phyloP scores from a whole-genome alignment of 768 basidiomycete species.

The Tricholoma bakamatsutake region DNA sequence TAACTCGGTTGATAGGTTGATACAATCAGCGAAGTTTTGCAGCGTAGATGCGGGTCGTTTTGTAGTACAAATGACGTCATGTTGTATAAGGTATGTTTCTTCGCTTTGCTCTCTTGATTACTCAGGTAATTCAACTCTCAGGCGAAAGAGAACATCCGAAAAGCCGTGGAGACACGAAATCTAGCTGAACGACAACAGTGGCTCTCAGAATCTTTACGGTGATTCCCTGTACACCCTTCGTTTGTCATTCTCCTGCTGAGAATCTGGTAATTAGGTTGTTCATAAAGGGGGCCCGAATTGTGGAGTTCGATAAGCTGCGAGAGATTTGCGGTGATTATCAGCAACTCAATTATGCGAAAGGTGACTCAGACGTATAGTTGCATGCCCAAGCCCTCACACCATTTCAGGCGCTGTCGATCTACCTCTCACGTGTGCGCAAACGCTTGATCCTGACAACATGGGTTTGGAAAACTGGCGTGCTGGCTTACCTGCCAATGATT shows the following conservation, averaged over 20 bases:
- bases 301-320: conserved; percentile 78
- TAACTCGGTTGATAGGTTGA: conserved; percentile 63
- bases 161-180: conserved; percentile 78
- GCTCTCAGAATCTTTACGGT: conserved; percentile 87
- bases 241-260: conserved; percentile 3
- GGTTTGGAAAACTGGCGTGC: conserved; percentile 75
- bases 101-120: background rate
- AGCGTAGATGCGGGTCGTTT: conserved; percentile 94
- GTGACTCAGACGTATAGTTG: conserved; percentile 27
- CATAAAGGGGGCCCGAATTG: conserved; percentile 77
- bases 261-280: conserved; percentile 55
- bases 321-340: conserved; percentile 91
- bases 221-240: conserved; percentile 9
- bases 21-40: conserved; percentile 91
- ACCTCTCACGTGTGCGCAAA: conserved; percentile 76
- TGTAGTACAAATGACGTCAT: conserved; percentile 98
- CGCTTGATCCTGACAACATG: conserved; percentile 68
- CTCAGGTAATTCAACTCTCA: conserved; percentile 22
- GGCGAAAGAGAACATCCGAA: conserved; percentile 92
- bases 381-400: background rate
- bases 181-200: conserved; percentile 69
- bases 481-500: conserved; percentile 51
- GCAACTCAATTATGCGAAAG: conserved; percentile 76
- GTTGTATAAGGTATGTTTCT: conserved; percentile 74
- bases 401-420: conserved; percentile 74